Evolutionary conservation across 345 rosid species (phyloP), one percentile per base, ranked within the genome.

Genomic region (Barbarea vulgaris): DNA sequence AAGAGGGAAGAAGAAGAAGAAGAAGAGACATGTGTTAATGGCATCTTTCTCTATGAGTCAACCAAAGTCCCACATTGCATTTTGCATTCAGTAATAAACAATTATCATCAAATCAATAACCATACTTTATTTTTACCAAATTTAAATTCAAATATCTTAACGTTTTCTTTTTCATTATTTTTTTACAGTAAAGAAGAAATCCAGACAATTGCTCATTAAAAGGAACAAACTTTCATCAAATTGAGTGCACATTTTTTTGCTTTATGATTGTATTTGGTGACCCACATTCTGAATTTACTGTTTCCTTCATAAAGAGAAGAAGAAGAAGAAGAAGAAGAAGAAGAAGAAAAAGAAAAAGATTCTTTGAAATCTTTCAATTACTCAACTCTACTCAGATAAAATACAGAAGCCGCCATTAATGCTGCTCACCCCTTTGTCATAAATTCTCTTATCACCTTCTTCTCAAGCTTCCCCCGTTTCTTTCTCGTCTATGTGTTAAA

Each of bases 181-280:
- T 24, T n/a, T n/a, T n/a, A 57, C 42, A 24, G 36, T 18, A 50
- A 47, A 34, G 51, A 48, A 10, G 33, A 72, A 62, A 30, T 13
- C 33, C 47, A 73, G 69, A 69, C 65, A 53, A 41, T 31, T 69
- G 70, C 51, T 69, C 80, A 62, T 76, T 7, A 76, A 77, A 77
- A 70, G 61, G 61, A 77, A 64, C 54, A 21, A 55, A 3, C 67
- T 36, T 77, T 64, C 76, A 77, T 77, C 67, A 77, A 77, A 64
- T 77, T 77, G 66, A 70, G 76, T 70, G 80, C 80, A 76, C 18
- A 34, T 54, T 54, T 69, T 69, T 60, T 41, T 52, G 79, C 79
- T 76, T 76, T 76, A 41, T 76, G 80, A 54, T 57, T 56, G 67
- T 66, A 21, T 55, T 12, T 70, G 63, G 31, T 78, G 81, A 66